Conservation (phyloP, 2,329 filamentous ascomycete species). For the Scedosporium minutisporum region DNA sequence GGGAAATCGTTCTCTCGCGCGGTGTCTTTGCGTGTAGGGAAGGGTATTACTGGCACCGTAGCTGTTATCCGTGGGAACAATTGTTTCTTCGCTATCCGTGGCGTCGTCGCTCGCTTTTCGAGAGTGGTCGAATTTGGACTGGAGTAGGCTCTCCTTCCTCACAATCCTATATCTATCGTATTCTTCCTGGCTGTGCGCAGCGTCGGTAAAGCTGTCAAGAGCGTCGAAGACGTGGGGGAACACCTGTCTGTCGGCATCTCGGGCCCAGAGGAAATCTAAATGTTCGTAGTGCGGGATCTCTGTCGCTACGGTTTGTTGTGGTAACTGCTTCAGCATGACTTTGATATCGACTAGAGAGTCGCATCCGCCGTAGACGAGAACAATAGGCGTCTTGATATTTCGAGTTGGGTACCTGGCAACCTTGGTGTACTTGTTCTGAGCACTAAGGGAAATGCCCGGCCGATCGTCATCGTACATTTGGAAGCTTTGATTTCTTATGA, state of each 20-base stretch:
- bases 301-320: conserved; percentile 72
- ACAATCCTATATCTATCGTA: conserved; percentile 47
- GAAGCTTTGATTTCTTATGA: conserved; percentile 90
- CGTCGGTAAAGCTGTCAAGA: conserved; percentile 58
- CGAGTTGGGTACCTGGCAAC: conserved; percentile 92
- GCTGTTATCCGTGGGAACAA: conserved; percentile 9
- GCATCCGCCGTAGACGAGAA: conserved; percentile 84
- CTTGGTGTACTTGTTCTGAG: conserved; percentile 79
- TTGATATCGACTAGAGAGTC: conserved; percentile 92
- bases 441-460: conserved; percentile 61
- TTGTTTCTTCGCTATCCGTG: conserved; percentile 25
- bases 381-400: conserved; percentile 93
- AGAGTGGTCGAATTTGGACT: conserved; percentile 15
- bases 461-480: conserved; percentile 98
- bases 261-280: conserved; percentile 90
- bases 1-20: conserved; percentile 16
- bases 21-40: conserved; percentile 15
- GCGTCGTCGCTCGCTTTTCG: conserved; percentile 17
- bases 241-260: conserved; percentile 72
- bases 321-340: conserved; percentile 83
- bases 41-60: background rate
- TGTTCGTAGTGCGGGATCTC: conserved; percentile 92
- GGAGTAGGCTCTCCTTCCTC: conserved; percentile 37
- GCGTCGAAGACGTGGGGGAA: conserved; percentile 90
- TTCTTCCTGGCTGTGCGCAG: conserved; percentile 49